A percentile compares a stretch with the other conserved stretches of the same genome.
Evolutionary conservation across 2,329 filamentous ascomycete genomes (phyloP).

Genomic region (Myriosclerotinia scirpicola): DNA sequence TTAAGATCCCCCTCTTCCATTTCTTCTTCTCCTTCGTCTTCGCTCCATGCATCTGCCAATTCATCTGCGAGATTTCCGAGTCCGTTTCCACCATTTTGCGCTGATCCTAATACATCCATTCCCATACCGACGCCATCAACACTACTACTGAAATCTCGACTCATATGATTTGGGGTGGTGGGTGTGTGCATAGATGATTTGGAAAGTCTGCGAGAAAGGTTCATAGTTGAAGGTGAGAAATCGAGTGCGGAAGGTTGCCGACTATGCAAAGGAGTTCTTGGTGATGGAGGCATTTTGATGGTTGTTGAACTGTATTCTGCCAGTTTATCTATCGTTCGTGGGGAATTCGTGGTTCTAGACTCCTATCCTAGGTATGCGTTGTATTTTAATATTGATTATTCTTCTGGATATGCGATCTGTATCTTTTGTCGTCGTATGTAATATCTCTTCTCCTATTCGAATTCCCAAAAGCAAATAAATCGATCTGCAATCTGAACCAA

Average conservation of each 20-base stretch:
- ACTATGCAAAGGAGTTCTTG: slow-evolving; percentile 59
- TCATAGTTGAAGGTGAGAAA: slow-evolving; percentile 40
- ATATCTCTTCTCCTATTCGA: slow-evolving; percentile 19
- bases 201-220: slow-evolving; percentile 34
- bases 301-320: slow-evolving; percentile 25
- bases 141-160: slow-evolving; percentile 13
- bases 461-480: background rate
- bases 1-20: slow-evolving; percentile 50
- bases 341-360: background rate
- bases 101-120: slow-evolving; percentile 41
- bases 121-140: slow-evolving; percentile 25
- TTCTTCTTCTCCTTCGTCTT: slow-evolving; percentile 60
- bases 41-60: slow-evolving; percentile 70
- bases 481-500: slow-evolving; percentile 19
- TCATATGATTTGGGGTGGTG: slow-evolving; percentile 31
- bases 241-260: slow-evolving; percentile 58
- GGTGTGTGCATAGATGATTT: slow-evolving; percentile 39
- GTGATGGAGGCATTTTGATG: slow-evolving; percentile 47
- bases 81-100: slow-evolving; percentile 50
- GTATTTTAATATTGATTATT: background rate
- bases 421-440: background rate
- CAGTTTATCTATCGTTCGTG: background rate
- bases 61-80: slow-evolving; percentile 80
- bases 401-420: background rate
- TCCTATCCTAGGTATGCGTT: background rate